These are phyloP conservation scores for Raddia distichophylla DNA, from an alignment of 176 grass and related monocot species.

Conservation along the genomic window DNA sequence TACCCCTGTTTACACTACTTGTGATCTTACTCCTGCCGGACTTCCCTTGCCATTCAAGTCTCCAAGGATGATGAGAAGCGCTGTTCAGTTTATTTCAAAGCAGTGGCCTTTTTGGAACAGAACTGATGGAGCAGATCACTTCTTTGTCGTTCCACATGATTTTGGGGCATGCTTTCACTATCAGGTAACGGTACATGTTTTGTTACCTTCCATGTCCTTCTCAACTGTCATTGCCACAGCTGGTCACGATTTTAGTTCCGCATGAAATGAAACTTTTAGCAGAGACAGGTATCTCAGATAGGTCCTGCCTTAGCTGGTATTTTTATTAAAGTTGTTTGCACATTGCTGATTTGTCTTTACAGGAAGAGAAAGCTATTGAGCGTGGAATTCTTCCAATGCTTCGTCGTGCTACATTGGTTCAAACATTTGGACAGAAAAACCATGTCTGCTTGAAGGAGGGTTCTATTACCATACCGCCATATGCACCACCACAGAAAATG, in stretches of 20 bases:
- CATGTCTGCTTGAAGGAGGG: conserved; percentile 91
- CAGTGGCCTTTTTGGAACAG: conserved; percentile 92
- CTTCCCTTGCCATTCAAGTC: conserved; percentile 90
- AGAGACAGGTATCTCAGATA: background rate
- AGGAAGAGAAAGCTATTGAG: conserved; percentile 87
- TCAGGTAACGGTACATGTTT: conserved; percentile 54
- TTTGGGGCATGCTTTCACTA: conserved; percentile 92
- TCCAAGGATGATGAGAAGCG: conserved; percentile 87
- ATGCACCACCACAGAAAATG: conserved; percentile 90
- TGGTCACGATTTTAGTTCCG: conserved; percentile 27
- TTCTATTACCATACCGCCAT: conserved; percentile 86
- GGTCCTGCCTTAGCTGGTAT: background rate
- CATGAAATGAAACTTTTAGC: background rate
- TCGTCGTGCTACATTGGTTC: conserved; percentile 67
- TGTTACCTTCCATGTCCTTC: background rate
- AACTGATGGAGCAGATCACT: conserved; percentile 85
- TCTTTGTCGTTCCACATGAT: conserved; percentile 86
- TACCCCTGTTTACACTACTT: conserved; percentile 73
- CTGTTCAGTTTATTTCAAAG: conserved; percentile 71
- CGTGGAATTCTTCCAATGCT: conserved; percentile 80
- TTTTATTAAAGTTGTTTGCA: conserved; percentile 11
- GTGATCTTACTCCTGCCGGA: conserved; percentile 85
- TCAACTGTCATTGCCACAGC: background rate
- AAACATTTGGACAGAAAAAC: conserved; percentile 85
- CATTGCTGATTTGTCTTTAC: conserved; percentile 14